Conservation (phyloP, 1,139 yeast species). For the Waltiozyma sp. region DNA sequence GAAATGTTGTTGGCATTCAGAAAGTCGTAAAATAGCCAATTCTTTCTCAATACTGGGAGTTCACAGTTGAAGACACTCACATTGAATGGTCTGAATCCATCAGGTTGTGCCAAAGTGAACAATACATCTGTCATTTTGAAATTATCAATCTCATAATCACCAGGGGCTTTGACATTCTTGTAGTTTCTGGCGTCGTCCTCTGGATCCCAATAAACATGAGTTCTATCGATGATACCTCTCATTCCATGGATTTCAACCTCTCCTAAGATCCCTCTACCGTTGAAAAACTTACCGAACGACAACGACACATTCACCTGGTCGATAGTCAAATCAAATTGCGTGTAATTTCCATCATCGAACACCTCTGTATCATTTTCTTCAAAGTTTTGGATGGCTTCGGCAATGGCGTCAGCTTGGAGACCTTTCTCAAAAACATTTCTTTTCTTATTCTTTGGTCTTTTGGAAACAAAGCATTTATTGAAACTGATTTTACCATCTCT, state of each 20-base stretch:
- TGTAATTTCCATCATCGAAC: slow-evolving; percentile 83
- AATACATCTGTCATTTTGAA: slow-evolving; percentile 77
- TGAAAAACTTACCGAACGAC: slow-evolving; percentile 77
- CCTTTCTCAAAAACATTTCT: slow-evolving; percentile 44
- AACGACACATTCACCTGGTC: slow-evolving; percentile 77
- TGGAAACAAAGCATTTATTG: slow-evolving; percentile 75
- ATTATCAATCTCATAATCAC: slow-evolving; percentile 86
- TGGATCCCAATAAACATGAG: slow-evolving; percentile 76
- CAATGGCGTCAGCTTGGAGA: slow-evolving; percentile 59
- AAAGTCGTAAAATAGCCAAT: slow-evolving; percentile 86
- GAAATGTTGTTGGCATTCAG: slow-evolving; percentile 76
- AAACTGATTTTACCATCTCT: slow-evolving; percentile 76
- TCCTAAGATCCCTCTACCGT: slow-evolving; percentile 79
- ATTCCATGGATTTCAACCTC: slow-evolving; percentile 77
- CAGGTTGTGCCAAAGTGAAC: slow-evolving; percentile 74
- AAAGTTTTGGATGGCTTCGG: slow-evolving; percentile 27
- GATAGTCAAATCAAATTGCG: slow-evolving; percentile 86
- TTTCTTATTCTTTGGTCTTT: slow-evolving; percentile 54
- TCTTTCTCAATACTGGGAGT: slow-evolving; percentile 67
- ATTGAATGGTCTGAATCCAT: slow-evolving; percentile 69
- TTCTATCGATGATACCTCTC: slow-evolving; percentile 84
- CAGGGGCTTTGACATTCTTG: slow-evolving; percentile 62
- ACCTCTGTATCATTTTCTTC: slow-evolving; percentile 25
- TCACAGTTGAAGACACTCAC: slow-evolving; percentile 84
- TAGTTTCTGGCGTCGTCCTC: slow-evolving; percentile 77